A percentile compares a stretch with the other conserved stretches of the same genome.
Evolutionary conservation across 257 asterid species (phyloP).

Genomic region (Euphrasia confusa): DNA sequence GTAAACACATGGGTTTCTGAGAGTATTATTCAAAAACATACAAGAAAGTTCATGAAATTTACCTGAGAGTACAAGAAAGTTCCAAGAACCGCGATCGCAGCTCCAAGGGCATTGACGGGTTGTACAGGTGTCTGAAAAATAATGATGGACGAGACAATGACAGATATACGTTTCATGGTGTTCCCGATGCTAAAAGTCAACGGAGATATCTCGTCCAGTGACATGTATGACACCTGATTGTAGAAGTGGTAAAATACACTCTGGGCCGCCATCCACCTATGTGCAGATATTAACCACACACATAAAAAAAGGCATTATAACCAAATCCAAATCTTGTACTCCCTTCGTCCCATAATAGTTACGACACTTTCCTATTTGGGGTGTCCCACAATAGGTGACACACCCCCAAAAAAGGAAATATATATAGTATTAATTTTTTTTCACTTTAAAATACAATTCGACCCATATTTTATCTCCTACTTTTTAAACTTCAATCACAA

Average conservation of each 20-base stretch:
- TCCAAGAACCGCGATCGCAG: slow-evolving; percentile 87
- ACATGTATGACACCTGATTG: slow-evolving; percentile 97
- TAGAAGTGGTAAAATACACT: slow-evolving; percentile 91
- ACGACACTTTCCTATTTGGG: too few relatives aligned
- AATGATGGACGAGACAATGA: slow-evolving; percentile 87
- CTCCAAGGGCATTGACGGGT: slow-evolving; percentile 97
- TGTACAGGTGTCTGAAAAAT: slow-evolving; percentile 87
- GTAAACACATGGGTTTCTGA: not conserved
- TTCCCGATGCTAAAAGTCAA: slow-evolving; percentile 92
- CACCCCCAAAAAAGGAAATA: too few relatives aligned
- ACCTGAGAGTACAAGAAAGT: slow-evolving; percentile 99
- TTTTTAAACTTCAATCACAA: too few relatives aligned
- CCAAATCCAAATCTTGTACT: slow-evolving; percentile 10
- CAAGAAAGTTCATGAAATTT: slow-evolving; percentile 23
- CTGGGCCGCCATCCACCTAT: slow-evolving; percentile 97
- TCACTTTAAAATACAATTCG: too few relatives aligned
- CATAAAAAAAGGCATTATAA: slow-evolving; percentile 10
- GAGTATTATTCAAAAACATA: slow-evolving; percentile 4
- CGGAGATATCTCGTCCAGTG: slow-evolving; percentile 93
- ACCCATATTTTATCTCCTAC: too few relatives aligned
- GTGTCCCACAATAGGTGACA: too few relatives aligned
- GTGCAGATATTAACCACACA: slow-evolving; percentile 29
- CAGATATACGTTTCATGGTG: slow-evolving; percentile 94
- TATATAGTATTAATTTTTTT: too few relatives aligned
- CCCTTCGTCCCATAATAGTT: not conserved